A percentile compares a stretch with the other conserved stretches of the same genome.
Evolutionary conservation across 495 filamentous ascomycete species (phyloP).

Genomic region (Hypoxylon lienhwacheense): DNA sequence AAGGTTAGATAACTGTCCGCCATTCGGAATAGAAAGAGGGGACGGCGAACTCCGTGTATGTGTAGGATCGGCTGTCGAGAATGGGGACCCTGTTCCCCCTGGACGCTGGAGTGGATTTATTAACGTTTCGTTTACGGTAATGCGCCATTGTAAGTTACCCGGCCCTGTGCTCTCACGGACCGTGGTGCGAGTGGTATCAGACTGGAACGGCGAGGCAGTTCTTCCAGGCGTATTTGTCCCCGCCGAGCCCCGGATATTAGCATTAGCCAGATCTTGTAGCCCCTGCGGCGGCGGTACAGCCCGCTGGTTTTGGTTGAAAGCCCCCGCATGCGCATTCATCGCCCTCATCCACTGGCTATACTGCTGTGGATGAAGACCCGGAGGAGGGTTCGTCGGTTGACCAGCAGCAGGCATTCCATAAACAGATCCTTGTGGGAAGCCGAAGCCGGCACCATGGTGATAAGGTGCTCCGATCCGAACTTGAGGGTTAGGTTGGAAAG

Average conservation of each 20-base stretch:
- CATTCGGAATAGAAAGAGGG: constrained; percentile 15
- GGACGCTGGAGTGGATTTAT: constrained; percentile 19
- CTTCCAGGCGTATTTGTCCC: constrained; percentile 31
- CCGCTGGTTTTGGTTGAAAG: constrained; percentile 14
- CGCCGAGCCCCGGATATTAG: constrained; percentile 3
- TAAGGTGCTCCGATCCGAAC: constrained; percentile 15
- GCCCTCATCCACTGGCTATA: constrained; percentile 35
- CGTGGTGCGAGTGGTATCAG: constrained; percentile 23
- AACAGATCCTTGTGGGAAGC: constrained; percentile 29
- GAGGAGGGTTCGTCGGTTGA: constrained; percentile 21
- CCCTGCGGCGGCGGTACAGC: constrained; percentile 5
- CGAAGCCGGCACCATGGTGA: constrained; percentile 19
- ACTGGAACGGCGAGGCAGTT: constrained; percentile 26
- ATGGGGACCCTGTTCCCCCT: constrained; percentile 25
- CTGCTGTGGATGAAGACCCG: constrained; percentile 18
- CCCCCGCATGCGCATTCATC: constrained; percentile 19
- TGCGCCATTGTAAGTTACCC: constrained; percentile 26
- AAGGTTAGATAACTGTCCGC: constrained; percentile 33
- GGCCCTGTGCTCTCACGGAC: constrained; percentile 21
- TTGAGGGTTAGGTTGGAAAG: constrained; percentile 18
- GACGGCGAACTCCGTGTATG: constrained; percentile 5
- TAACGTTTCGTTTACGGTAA: constrained; percentile 27
- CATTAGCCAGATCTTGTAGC: constrained; percentile 1
- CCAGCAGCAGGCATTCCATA: constrained; percentile 6
- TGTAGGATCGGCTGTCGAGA: constrained; percentile 4